Percentiles rank a stretch among this genome's conserved stretches.
Evolutionary conservation across 202 grass and related monocot genomes (phyloP).

Genomic region (Musa balbisiana): DNA sequence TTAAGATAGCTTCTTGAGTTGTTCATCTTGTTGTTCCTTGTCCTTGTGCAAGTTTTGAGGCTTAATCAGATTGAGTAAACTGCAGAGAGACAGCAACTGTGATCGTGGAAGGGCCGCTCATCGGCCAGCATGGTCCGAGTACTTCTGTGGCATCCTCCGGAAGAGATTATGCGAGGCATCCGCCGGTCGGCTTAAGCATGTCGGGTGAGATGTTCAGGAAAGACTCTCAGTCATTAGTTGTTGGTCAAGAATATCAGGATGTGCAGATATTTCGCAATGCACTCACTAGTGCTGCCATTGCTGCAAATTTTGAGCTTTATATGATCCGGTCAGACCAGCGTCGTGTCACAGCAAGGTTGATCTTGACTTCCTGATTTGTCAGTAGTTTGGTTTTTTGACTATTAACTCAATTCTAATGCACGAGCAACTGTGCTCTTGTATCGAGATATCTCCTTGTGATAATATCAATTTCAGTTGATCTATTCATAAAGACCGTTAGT

Average conservation of each 20-base stretch:
- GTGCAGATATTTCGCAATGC: slow-evolving; percentile 23
- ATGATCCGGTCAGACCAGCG: slow-evolving; percentile 25
- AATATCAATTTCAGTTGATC: background rate
- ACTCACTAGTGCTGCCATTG: slow-evolving; percentile 19
- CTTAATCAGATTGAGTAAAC: background rate
- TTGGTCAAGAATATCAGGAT: slow-evolving; percentile 22
- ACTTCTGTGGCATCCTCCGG: background rate
- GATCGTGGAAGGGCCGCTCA: background rate
- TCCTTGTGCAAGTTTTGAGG: background rate
- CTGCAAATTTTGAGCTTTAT: slow-evolving; percentile 21
- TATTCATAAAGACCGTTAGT: background rate
- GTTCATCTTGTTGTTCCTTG: background rate
- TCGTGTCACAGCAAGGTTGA: slow-evolving; percentile 21
- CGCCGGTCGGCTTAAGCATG: background rate
- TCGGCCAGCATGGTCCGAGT: slow-evolving; percentile 1
- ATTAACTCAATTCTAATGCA: background rate
- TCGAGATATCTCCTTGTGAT: background rate
- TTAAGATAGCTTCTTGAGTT: background rate
- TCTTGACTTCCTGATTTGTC: background rate
- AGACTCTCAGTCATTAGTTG: slow-evolving; percentile 21
- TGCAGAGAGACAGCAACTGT: slow-evolving; percentile 9
- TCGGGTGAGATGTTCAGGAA: slow-evolving; percentile 10
- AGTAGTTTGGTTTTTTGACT: background rate
- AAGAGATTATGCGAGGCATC: slow-evolving; percentile 7
- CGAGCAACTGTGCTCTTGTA: background rate